phyloP scores from a whole-genome alignment of 495 filamentous ascomycete species.

The Collariella sp. region DNA sequence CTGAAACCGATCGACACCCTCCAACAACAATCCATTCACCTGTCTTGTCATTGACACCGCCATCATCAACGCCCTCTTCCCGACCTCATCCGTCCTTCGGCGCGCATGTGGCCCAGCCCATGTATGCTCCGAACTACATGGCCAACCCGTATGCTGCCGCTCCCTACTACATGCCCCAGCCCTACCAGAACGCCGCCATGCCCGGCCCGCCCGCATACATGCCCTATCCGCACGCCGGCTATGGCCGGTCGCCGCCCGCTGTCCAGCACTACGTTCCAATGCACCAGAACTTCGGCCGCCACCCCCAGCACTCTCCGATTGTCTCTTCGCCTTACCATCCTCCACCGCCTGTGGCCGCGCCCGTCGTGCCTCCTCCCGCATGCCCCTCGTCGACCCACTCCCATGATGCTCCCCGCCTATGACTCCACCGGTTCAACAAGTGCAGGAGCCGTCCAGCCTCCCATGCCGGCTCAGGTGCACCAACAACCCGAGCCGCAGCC shows the following conservation, averaged over 20 bases:
- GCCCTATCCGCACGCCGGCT: conserved; percentile 31
- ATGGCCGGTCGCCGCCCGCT: conserved; percentile 30
- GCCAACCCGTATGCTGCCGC: conserved; percentile 15
- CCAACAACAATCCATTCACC: no score
- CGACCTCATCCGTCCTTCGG: conserved; percentile 22
- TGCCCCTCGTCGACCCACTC: conserved; percentile 37
- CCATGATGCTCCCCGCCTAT: conserved; percentile 30
- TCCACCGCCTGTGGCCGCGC: conserved; percentile 29
- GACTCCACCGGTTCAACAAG: conserved; percentile 29
- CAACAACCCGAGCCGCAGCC: conserved; percentile 3
- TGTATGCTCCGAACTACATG: conserved; percentile 36
- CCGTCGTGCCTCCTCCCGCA: conserved; percentile 29
- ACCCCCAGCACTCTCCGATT: conserved; percentile 36
- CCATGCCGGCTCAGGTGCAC: background rate
- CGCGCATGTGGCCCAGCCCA: conserved; percentile 28
- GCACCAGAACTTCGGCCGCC: conserved; percentile 34
- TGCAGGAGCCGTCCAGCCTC: conserved; percentile 5
- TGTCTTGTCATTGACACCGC: background rate
- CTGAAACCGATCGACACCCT: no score
- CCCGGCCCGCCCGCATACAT: conserved; percentile 26
- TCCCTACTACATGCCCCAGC: conserved; percentile 28
- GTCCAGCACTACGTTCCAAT: conserved; percentile 39
- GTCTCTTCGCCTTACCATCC: conserved; percentile 31
- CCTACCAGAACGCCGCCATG: conserved; percentile 35
- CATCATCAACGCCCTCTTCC: conserved; percentile 20